Percentiles rank a stretch among this genome's conserved stretches.
Evolutionary conservation across 2,329 filamentous ascomycete genomes (phyloP).

Genomic region (Sporothrix pseudoabietina): DNA sequence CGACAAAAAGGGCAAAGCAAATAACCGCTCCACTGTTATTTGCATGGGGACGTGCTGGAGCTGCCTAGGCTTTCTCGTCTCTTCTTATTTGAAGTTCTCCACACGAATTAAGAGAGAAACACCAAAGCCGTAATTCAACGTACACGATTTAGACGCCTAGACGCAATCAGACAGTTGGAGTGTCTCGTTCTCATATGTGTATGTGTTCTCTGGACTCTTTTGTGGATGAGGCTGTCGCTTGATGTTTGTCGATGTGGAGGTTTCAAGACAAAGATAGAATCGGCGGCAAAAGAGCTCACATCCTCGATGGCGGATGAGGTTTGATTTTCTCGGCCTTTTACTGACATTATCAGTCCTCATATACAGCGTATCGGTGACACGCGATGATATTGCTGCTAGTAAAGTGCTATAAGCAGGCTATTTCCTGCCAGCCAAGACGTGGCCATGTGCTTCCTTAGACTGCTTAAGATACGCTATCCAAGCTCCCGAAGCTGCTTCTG

Average conservation of each 20-base stretch:
- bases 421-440: not conserved
- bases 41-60: not conserved
- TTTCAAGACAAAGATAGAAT: not conserved
- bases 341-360: not conserved
- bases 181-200: not conserved
- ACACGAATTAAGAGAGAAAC: not conserved
- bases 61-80: not conserved
- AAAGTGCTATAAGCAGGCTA: not conserved
- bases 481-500: not conserved
- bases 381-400: not conserved
- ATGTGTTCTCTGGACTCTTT: not conserved
- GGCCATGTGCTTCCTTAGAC: not conserved
- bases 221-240: not conserved
- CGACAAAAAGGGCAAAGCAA: conserved; percentile 5
- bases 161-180: not conserved
- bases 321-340: not conserved
- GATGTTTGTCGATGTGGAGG: not conserved
- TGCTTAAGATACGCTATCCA: not conserved
- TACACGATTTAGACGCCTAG: conserved; percentile 4
- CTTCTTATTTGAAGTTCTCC: conserved; percentile 3
- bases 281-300: too few species aligned
- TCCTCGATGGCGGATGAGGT: not conserved
- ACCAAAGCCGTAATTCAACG: not conserved
- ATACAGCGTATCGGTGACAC: not conserved
- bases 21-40: conserved; percentile 17